Evolutionary conservation across 306 rosid species (phyloP).

Genomic region (Cucumis hystrix): DNA sequence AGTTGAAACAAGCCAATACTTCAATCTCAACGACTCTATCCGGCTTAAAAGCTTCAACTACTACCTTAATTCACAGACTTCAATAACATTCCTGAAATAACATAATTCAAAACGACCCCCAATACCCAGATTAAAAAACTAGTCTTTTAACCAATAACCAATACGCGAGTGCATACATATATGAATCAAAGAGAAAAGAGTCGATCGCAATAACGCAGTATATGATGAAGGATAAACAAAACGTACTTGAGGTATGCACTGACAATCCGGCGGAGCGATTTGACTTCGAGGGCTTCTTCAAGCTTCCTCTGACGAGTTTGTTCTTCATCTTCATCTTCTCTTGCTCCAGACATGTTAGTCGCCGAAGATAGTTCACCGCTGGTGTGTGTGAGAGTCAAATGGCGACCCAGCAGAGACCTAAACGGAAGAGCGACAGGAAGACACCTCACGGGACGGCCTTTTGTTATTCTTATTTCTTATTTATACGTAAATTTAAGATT

Average conservation of each 20-base stretch:
- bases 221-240: not conserved
- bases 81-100: not conserved
- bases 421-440: not conserved
- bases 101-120: not conserved
- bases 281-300: slow-evolving; percentile 83
- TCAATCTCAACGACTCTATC: not conserved
- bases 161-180: not conserved
- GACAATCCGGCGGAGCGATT: slow-evolving; percentile 80
- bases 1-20: not conserved
- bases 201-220: not conserved
- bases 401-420: slow-evolving; percentile 2
- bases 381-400: not conserved
- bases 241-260: slow-evolving; percentile 84
- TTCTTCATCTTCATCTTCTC: slow-evolving; percentile 29
- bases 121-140: not conserved
- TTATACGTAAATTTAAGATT: not conserved
- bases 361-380: not conserved
- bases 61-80: not conserved
- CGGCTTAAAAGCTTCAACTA: not conserved
- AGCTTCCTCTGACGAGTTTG: slow-evolving; percentile 50
- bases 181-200: not conserved
- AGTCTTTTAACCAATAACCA: not conserved
- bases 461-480: not conserved
- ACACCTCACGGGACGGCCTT: not conserved
- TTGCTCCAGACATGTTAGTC: slow-evolving; percentile 6